phyloP scores from a whole-genome alignment of 2,329 filamentous ascomycete species.

The Scedosporium dehoogii region DNA sequence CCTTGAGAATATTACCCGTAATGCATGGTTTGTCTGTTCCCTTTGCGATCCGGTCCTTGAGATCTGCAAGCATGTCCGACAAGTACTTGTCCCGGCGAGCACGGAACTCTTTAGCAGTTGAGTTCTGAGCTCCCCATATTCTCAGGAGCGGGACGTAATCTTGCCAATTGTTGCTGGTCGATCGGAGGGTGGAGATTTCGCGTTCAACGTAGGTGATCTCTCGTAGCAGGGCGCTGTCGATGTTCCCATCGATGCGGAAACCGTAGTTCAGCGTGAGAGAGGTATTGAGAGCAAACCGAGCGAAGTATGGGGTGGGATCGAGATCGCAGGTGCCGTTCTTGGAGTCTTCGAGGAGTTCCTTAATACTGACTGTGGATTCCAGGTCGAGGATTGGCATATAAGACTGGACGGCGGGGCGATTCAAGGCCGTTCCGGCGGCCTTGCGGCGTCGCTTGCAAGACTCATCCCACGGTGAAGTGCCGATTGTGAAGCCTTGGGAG shows the following conservation, averaged over 20 bases:
- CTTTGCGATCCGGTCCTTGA: conserved; percentile 27
- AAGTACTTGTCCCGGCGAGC: conserved; percentile 57
- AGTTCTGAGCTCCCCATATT: conserved; percentile 51
- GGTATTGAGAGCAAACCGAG: conserved; percentile 67
- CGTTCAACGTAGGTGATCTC: conserved; percentile 71
- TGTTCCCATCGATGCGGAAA: conserved; percentile 60
- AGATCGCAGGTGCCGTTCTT: conserved; percentile 52
- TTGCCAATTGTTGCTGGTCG: conserved; percentile 75
- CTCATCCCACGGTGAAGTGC: conserved; percentile 76
- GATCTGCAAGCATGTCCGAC: conserved; percentile 55
- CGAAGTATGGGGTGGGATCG: conserved; percentile 64
- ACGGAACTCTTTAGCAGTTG: conserved; percentile 54
- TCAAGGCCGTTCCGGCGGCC: conserved; percentile 68
- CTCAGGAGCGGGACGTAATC: conserved; percentile 73
- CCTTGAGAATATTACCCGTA: conserved; percentile 44
- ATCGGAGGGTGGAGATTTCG: conserved; percentile 64
- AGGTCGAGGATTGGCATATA: conserved; percentile 79
- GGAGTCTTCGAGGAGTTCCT: conserved; percentile 58
- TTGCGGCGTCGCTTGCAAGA: conserved; percentile 69
- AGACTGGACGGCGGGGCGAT: conserved; percentile 63
- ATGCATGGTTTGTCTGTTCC: conserved; percentile 31
- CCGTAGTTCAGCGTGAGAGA: conserved; percentile 73
- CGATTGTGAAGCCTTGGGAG: conserved; percentile 72
- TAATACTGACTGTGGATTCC: conserved; percentile 62
- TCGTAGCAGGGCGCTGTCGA: conserved; percentile 55